phyloP scores from a whole-genome alignment of 805 yeast genomes.

The Lipomyces oligophaga region DNA sequence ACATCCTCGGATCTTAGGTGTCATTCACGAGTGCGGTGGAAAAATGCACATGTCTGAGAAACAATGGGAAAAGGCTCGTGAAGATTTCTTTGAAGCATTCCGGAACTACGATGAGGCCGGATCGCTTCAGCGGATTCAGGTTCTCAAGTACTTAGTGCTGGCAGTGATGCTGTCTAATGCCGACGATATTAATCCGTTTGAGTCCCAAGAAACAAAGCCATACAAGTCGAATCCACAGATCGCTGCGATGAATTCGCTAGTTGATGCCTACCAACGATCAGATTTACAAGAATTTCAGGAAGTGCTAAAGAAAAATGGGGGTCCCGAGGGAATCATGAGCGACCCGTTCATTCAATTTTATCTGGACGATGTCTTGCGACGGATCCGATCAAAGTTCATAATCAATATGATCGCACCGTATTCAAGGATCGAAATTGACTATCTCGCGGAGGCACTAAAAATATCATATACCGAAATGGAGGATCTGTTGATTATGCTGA shows the following conservation, averaged over 20 bases:
- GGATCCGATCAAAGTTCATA: conserved; percentile 34
- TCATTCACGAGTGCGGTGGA: conserved; percentile 75
- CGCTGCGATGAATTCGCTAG: conserved; percentile 34
- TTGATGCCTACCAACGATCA: conserved; percentile 37
- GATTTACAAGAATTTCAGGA: conserved; percentile 30
- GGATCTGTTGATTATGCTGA: conserved; percentile 31
- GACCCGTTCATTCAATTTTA: conserved; percentile 30
- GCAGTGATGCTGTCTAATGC: conserved; percentile 55
- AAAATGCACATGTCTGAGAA: conserved; percentile 57
- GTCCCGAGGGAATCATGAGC: conserved; percentile 27
- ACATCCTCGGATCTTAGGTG: conserved; percentile 70
- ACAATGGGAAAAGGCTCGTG: conserved; percentile 56
- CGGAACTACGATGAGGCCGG: conserved; percentile 65
- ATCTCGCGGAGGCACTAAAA: conserved; percentile 30
- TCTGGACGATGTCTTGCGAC: conserved; percentile 31
- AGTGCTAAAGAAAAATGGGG: conserved; percentile 20
- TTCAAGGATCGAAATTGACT: conserved; percentile 32
- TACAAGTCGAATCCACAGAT: conserved; percentile 40
- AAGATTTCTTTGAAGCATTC: conserved; percentile 53
- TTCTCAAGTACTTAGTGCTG: conserved; percentile 59
- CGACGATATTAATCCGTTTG: conserved; percentile 64
- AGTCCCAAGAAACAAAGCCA: conserved; percentile 65
- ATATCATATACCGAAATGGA: conserved; percentile 28
- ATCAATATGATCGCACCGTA: conserved; percentile 36
- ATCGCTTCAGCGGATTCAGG: conserved; percentile 53